phyloP scores from a whole-genome alignment of 192 early-diverging fungal species.

The Gryganskiella cystojenkinii region DNA sequence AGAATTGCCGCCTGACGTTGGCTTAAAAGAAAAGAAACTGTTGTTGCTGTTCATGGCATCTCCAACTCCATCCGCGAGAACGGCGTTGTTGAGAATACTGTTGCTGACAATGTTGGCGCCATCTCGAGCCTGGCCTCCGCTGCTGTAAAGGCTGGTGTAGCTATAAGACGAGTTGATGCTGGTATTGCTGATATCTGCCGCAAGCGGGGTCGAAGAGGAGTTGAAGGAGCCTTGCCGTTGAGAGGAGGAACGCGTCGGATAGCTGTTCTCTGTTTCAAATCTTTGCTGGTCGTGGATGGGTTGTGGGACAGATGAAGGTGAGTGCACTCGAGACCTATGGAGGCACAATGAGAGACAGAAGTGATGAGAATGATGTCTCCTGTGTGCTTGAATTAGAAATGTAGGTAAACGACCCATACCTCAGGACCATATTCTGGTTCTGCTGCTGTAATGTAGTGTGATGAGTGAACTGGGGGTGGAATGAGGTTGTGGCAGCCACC shows the following conservation, averaged over 20 bases:
- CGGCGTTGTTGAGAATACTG: constrained; percentile 38
- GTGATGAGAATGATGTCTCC: too few species aligned
- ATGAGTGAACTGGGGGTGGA: too few species aligned
- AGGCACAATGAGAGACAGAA: neutral
- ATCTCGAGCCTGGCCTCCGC: constrained; percentile 12
- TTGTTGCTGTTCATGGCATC: constrained; percentile 36
- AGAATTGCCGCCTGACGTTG: constrained; percentile 9
- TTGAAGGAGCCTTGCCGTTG: neutral
- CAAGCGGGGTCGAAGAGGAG: constrained; percentile 3
- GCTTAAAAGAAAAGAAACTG: constrained; percentile 38
- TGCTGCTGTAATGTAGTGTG: too few species aligned
- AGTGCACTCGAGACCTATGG: constrained; percentile 16
- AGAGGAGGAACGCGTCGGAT: too few species aligned
- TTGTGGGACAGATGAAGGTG: constrained; percentile 6
- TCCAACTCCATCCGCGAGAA: neutral
- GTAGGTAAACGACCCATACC: too few species aligned
- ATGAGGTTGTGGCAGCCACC: too few species aligned
- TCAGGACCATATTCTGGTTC: too few species aligned
- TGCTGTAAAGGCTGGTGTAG: constrained; percentile 15
- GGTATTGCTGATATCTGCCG: constrained; percentile 31
- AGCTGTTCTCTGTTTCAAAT: too few species aligned
- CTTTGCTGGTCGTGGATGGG: too few species aligned
- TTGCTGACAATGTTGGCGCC: constrained; percentile 39
- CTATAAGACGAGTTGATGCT: constrained; percentile 31
- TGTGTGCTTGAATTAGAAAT: too few species aligned